Percentiles rank a stretch among this genome's conserved stretches.
phyloP scores from a whole-genome alignment of 495 filamentous ascomycete species.

The Xylaria bambusicola region DNA sequence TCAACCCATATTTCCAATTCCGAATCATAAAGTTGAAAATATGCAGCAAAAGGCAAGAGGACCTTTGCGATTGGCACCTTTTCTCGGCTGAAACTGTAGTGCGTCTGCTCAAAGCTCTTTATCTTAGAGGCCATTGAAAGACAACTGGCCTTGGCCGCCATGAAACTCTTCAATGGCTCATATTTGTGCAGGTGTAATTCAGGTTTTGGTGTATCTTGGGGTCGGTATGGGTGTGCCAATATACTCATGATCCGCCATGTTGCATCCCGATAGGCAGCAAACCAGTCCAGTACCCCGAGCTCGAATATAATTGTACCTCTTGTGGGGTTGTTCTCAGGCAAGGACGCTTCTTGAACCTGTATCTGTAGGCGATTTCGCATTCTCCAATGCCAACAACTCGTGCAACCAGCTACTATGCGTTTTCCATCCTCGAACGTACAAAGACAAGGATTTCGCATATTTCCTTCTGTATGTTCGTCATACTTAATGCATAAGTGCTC shows the following conservation, averaged over 20 bases:
- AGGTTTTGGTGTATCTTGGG: conserved; percentile 7
- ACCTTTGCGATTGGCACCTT: conserved; percentile 24
- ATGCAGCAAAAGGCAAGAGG: conserved; percentile 21
- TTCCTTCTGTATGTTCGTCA: conserved; percentile 39
- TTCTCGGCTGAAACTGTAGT: conserved; percentile 30
- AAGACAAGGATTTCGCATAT: conserved; percentile 29
- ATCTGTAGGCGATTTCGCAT: conserved; percentile 37
- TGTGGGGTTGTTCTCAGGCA: conserved; percentile 37
- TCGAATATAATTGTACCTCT: conserved; percentile 47
- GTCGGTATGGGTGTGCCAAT: conserved; percentile 23
- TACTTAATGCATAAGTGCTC: conserved; percentile 36
- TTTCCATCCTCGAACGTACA: conserved; percentile 28
- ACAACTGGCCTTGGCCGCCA: not conserved
- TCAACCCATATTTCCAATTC: conserved; percentile 34
- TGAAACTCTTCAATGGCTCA: conserved; percentile 20
- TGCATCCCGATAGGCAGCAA: conserved; percentile 47
- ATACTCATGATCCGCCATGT: conserved; percentile 42
- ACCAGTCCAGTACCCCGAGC: conserved; percentile 37
- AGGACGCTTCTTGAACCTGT: conserved; percentile 45
- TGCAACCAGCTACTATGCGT: conserved; percentile 34
- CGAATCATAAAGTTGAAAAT: conserved; percentile 31
- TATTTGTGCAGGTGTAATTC: conserved; percentile 24
- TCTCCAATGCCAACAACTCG: conserved; percentile 25
- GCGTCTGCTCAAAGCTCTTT: conserved; percentile 38
- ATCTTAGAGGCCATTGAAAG: conserved; percentile 35